phyloP scores from a whole-genome alignment of 768 basidiomycete species.

The Amanita polypyramis region DNA sequence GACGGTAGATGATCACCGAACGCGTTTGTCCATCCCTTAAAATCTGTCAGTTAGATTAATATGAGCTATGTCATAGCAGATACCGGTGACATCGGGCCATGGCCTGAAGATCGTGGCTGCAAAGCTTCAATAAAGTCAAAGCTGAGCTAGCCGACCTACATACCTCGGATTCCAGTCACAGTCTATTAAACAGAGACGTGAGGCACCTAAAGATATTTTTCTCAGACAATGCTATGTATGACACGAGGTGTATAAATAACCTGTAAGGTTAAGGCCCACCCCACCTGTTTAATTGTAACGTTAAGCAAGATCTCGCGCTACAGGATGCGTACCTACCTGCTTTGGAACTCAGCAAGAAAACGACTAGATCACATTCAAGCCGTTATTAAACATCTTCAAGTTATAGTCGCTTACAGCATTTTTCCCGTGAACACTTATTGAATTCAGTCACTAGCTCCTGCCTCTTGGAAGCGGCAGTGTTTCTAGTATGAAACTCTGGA shows the following conservation, averaged over 20 bases:
- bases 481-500: constrained; percentile 27
- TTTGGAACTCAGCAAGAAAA: constrained; percentile 91
- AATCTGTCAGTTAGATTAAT: constrained; percentile 8
- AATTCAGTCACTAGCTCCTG: constrained; percentile 85
- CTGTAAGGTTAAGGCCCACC: constrained; percentile 87
- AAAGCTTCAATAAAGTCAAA: neutral
- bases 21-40: constrained; percentile 87
- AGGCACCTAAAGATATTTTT: constrained; percentile 42
- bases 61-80: constrained; percentile 10
- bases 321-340: constrained; percentile 32
- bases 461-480: constrained; percentile 64
- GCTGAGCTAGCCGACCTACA: neutral
- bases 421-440: constrained; percentile 66
- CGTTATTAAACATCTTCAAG: too few species aligned
- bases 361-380: constrained; percentile 33
- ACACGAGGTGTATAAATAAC: constrained; percentile 20
- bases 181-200: constrained; percentile 77
- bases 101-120: constrained; percentile 84
- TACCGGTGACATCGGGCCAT: constrained; percentile 96
- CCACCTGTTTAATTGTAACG: constrained; percentile 43
- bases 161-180: constrained; percentile 93
- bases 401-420: constrained; percentile 47
- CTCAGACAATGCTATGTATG: neutral
- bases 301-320: neutral
- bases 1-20: constrained; percentile 82